These are phyloP conservation scores for Russula olivacea DNA, from an alignment of 768 basidiomycete genomes.

Conservation along the genomic window DNA sequence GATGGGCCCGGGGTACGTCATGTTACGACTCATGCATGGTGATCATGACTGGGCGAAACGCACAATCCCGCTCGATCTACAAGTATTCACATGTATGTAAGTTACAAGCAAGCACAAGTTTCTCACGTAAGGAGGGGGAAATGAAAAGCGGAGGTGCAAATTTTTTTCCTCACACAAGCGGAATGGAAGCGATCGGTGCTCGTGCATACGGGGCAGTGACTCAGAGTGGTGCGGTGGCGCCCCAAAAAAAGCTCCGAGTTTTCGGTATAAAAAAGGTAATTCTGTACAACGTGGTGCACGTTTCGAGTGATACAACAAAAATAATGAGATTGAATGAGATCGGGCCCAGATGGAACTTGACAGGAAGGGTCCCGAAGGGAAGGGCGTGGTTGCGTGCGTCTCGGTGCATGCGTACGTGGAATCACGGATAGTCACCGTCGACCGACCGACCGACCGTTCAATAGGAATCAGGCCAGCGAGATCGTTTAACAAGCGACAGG, in stretches of 20 bases:
- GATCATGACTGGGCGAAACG: neutral
- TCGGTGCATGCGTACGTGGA: neutral
- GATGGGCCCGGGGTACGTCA: too few relatives aligned
- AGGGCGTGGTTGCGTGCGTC: neutral
- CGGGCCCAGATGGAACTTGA: neutral
- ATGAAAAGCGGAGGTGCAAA: neutral
- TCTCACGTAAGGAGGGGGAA: neutral
- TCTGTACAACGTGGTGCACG: neutral
- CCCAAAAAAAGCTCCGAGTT: slow-evolving; percentile 4
- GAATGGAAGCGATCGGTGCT: slow-evolving; percentile 3
- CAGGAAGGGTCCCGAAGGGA: too few relatives aligned
- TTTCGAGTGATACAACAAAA: neutral
- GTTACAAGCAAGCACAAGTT: neutral
- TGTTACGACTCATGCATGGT: too few relatives aligned
- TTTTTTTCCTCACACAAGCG: neutral
- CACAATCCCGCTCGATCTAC: neutral
- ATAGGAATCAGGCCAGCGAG: too few relatives aligned
- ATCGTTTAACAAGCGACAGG: neutral
- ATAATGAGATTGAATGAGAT: neutral
- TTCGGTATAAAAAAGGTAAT: neutral
- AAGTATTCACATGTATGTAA: too few relatives aligned
- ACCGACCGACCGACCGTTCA: neutral
- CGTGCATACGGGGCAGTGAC: neutral
- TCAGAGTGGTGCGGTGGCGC: too few relatives aligned
- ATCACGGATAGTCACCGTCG: neutral